phyloP scores from a whole-genome alignment of 2,329 filamentous ascomycete species.

The Fusarium sp. region DNA sequence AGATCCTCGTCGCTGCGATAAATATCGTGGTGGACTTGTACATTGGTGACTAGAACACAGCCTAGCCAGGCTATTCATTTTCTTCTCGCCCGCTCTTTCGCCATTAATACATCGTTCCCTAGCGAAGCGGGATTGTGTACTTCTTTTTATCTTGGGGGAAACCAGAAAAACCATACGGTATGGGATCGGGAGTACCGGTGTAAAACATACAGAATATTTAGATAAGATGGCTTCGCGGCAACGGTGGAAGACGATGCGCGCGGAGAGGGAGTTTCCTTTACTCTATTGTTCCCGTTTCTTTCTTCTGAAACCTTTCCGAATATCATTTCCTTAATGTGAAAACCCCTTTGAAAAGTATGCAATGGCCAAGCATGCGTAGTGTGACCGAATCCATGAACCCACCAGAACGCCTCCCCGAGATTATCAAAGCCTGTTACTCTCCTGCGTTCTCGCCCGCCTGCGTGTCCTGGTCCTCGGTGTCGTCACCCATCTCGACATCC shows the following conservation, averaged over 20 bases:
- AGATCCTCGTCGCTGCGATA: constrained; percentile 90
- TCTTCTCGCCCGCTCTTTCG: neutral
- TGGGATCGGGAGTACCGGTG: constrained; percentile 27
- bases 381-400: constrained; percentile 32
- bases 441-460: constrained; percentile 49
- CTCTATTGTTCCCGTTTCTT: constrained; percentile 7
- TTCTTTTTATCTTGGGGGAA: constrained; percentile 13
- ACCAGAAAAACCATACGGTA: neutral
- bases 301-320: constrained; percentile 18
- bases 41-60: constrained; percentile 53
- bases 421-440: constrained; percentile 37
- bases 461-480: constrained; percentile 55
- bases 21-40: constrained; percentile 97
- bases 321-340: constrained; percentile 19
- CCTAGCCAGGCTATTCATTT: neutral
- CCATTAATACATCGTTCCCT: constrained; percentile 10
- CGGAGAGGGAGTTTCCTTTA: constrained; percentile 12
- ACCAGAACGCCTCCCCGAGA: constrained; percentile 39
- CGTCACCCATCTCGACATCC: constrained; percentile 61
- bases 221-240: constrained; percentile 41
- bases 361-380: constrained; percentile 17
- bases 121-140: constrained; percentile 6
- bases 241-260: constrained; percentile 13
- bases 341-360: constrained; percentile 18
- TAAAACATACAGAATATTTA: constrained; percentile 32